Evolutionary conservation across 2,329 filamentous ascomycete species (phyloP).

Genomic region (Arthroderma sp.): DNA sequence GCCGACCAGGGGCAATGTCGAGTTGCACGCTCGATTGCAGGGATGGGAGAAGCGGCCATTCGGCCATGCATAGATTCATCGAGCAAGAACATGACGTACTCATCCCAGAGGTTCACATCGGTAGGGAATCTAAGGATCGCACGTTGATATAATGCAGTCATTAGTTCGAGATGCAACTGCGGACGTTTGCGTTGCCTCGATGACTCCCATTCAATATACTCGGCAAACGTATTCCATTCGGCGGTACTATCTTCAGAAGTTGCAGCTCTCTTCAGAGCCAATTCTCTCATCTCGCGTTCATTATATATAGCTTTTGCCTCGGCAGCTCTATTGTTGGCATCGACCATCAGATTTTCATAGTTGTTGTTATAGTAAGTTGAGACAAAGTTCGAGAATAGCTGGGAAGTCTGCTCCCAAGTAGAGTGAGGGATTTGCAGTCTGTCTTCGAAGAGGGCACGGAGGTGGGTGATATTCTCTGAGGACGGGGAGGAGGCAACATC

Average conservation of each 20-base stretch:
- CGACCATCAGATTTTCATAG: constrained; percentile 47
- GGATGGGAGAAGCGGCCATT: constrained; percentile 41
- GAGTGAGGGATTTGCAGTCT: constrained; percentile 46
- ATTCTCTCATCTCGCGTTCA: constrained; percentile 42
- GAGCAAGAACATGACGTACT: constrained; percentile 63
- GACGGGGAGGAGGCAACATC: constrained; percentile 37
- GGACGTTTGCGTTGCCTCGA: constrained; percentile 27
- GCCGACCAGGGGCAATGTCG: constrained; percentile 91
- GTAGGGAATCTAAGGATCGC: constrained; percentile 61
- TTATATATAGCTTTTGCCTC: constrained; percentile 41
- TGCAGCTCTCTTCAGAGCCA: constrained; percentile 38
- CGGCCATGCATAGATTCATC: constrained; percentile 37
- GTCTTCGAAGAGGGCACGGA: constrained; percentile 40
- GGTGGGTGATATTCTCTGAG: constrained; percentile 35
- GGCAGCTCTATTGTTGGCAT: constrained; percentile 37
- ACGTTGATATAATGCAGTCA: constrained; percentile 59
- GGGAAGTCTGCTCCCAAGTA: constrained; percentile 46
- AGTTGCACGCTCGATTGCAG: constrained; percentile 67
- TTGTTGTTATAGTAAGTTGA: constrained; percentile 40
- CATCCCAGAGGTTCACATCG: constrained; percentile 67
- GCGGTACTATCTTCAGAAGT: constrained; percentile 39
- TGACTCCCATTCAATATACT: constrained; percentile 81
- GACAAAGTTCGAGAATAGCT: constrained; percentile 46
- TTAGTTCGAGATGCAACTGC: constrained; percentile 40
- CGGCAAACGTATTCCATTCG: constrained; percentile 41